Evolutionary conservation across 1,284 basidiomycete species (phyloP).

Genomic region (Pterulicium gracile): DNA sequence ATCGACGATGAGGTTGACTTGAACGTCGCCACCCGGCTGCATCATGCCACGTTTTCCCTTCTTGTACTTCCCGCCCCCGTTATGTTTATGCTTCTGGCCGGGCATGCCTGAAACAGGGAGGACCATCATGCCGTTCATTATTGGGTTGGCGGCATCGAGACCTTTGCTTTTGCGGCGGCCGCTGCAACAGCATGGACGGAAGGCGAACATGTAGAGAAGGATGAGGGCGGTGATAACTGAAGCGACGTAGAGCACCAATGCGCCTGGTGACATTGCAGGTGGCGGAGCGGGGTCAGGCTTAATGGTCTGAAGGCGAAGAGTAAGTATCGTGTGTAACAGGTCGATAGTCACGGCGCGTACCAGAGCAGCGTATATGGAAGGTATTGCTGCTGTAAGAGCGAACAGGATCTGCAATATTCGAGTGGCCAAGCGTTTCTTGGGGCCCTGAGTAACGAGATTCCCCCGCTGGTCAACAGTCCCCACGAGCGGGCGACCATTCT

Average conservation of each 20-base stretch:
- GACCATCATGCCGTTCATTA: conserved; percentile 49
- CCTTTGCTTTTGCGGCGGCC: conserved; percentile 17
- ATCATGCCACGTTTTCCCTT: conserved; percentile 19
- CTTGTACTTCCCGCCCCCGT: conserved; percentile 19
- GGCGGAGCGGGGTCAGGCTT: conserved; percentile 44
- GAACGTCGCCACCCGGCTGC: conserved; percentile 35
- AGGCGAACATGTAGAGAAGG: conserved; percentile 41
- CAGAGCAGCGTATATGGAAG: conserved; percentile 49
- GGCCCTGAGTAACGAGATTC: conserved; percentile 47
- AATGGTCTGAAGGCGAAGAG: conserved; percentile 32
- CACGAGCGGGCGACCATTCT: conserved; percentile 35
- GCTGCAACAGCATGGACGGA: conserved; percentile 44
- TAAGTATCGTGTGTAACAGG: too few species aligned
- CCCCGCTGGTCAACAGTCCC: conserved; percentile 50
- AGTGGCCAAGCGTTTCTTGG: conserved; percentile 41
- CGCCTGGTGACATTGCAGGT: conserved; percentile 41
- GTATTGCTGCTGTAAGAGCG: conserved; percentile 37
- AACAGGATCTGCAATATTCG: conserved; percentile 40
- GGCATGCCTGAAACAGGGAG: conserved; percentile 43
- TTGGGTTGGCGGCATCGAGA: conserved; percentile 16
- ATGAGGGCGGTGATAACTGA: conserved; percentile 41
- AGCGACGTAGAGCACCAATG: conserved; percentile 46
- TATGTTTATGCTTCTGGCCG: conserved; percentile 16
- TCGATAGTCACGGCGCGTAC: too few species aligned
- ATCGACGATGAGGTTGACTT: conserved; percentile 64